Evolutionary conservation across 345 rosid species (phyloP).

Genomic region (Leavenworthia alabamica): DNA sequence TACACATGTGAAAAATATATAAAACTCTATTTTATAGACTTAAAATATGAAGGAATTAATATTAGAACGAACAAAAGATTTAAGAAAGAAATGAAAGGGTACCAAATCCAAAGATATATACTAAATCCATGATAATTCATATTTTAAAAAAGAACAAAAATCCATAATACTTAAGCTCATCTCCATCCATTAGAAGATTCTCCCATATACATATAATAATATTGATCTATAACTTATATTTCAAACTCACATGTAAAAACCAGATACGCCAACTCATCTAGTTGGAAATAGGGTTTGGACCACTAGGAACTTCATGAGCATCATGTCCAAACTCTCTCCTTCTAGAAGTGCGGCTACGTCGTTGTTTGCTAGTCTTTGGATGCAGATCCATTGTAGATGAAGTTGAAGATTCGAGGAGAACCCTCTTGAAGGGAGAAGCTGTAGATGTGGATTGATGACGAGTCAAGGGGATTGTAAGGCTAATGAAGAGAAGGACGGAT

Average conservation of each 20-base stretch:
- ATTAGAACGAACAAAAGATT: slow-evolving; percentile 12
- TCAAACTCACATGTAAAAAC: slow-evolving; percentile 17
- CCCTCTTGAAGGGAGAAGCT: slow-evolving; percentile 33
- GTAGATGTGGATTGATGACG: slow-evolving; percentile 15
- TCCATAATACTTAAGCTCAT: slow-evolving; percentile 8
- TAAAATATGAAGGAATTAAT: slow-evolving; percentile 3
- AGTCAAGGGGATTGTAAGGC: slow-evolving; percentile 30
- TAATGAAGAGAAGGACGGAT: slow-evolving; percentile 36
- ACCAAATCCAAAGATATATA: slow-evolving; percentile 27
- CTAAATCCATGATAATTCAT: slow-evolving; percentile 24
- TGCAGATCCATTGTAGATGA: slow-evolving; percentile 39
- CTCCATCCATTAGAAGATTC: slow-evolving; percentile 16
- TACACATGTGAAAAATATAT: slow-evolving; percentile 1
- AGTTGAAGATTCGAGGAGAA: slow-evolving; percentile 43
- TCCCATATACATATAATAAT: slow-evolving; percentile 10
- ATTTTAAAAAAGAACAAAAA: not conserved
- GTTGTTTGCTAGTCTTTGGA: slow-evolving; percentile 27
- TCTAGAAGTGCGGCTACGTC: slow-evolving; percentile 24
- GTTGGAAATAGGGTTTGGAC: slow-evolving; percentile 91
- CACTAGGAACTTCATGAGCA: slow-evolving; percentile 87
- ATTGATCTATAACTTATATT: slow-evolving; percentile 22
- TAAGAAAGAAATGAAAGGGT: not conserved
- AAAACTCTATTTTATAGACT: slow-evolving; percentile 24
- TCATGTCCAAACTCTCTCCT: slow-evolving; percentile 40
- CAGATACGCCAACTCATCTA: slow-evolving; percentile 33